Percentiles rank a stretch among this genome's conserved stretches.
Evolutionary conservation across 495 filamentous ascomycete species (phyloP).

Genomic region (Lasiosphaeris hirsuta): DNA sequence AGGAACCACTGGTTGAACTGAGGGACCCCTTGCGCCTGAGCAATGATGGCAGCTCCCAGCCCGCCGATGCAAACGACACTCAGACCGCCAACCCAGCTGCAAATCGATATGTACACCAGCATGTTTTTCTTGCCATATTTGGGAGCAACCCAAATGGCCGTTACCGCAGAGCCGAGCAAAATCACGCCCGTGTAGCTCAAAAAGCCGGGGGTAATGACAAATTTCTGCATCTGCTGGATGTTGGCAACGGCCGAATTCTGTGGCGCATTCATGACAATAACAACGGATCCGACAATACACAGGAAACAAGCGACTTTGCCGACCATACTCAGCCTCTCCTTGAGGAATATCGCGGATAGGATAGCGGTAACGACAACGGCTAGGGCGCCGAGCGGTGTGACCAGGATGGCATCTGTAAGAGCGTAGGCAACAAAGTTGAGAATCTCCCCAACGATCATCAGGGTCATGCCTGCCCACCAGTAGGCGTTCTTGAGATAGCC

Average conservation of each 20-base stretch:
- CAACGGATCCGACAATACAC: constrained; percentile 88
- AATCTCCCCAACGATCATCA: constrained; percentile 96
- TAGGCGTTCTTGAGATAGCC: constrained; percentile 94
- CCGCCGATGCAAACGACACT: constrained; percentile 96
- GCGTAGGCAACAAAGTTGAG: constrained; percentile 98
- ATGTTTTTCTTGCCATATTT: constrained; percentile 94
- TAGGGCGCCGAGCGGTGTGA: constrained; percentile 91
- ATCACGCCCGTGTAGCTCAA: constrained; percentile 81
- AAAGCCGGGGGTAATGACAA: constrained; percentile 85
- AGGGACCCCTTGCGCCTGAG: constrained; percentile 70
- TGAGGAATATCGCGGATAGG: constrained; percentile 91
- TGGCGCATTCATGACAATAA: constrained; percentile 94
- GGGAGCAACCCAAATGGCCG: constrained; percentile 80
- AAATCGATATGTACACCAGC: constrained; percentile 95
- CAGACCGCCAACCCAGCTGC: constrained; percentile 88
- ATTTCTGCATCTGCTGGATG: constrained; percentile 91
- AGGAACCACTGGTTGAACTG: constrained; percentile 99
- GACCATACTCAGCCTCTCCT: constrained; percentile 91
- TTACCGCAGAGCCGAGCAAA: constrained; percentile 65
- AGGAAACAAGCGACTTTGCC: constrained; percentile 94
- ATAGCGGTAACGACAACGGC: constrained; percentile 93
- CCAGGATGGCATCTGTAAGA: constrained; percentile 94
- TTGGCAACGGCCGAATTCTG: constrained; percentile 75
- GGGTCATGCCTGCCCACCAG: constrained; percentile 95
- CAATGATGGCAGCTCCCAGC: constrained; percentile 84